A percentile compares a stretch with the other conserved stretches of the same genome.
These are phyloP conservation scores for Hansenula lynferdii DNA, from an alignment of 1,139 yeast species.

Conservation along the genomic window DNA sequence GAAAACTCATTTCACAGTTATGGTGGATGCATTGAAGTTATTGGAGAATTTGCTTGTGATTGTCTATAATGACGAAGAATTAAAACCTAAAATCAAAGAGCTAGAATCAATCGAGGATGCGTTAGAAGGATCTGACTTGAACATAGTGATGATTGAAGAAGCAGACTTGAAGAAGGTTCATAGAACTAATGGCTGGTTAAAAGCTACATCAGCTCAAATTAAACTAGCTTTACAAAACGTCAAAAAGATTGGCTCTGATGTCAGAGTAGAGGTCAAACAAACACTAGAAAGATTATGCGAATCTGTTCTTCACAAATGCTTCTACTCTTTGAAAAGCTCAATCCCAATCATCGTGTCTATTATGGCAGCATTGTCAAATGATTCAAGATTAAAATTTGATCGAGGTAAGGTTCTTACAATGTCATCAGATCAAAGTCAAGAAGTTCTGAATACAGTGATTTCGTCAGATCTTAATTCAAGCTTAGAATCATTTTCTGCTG, in stretches of 20 bases:
- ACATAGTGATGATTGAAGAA: slow-evolving; percentile 17
- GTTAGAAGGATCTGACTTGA: slow-evolving; percentile 12
- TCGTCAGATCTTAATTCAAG: slow-evolving; percentile 14
- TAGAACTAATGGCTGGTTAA: slow-evolving; percentile 57
- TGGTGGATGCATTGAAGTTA: slow-evolving; percentile 28
- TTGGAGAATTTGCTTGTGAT: slow-evolving; percentile 28
- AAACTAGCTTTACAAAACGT: slow-evolving; percentile 22
- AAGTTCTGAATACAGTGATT: slow-evolving; percentile 7
- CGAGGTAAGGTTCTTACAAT: slow-evolving; percentile 2
- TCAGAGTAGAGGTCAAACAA: slow-evolving; percentile 27
- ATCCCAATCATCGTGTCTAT: slow-evolving; percentile 25
- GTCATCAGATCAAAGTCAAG: slow-evolving; percentile 3
- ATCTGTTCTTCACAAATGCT: slow-evolving; percentile 26
- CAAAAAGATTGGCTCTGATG: slow-evolving; percentile 22
- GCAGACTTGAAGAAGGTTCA: slow-evolving; percentile 26
- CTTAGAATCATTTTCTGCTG: slow-evolving; percentile 17
- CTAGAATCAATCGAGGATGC: slow-evolving; percentile 11
- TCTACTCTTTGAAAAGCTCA: slow-evolving; percentile 30
- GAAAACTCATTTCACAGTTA: slow-evolving; percentile 36
- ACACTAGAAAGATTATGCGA: slow-evolving; percentile 28
- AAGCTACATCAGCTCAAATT: slow-evolving; percentile 59
- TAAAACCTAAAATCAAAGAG: slow-evolving; percentile 20
- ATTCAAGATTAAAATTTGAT: slow-evolving; percentile 7
- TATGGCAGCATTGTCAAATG: slow-evolving; percentile 13
- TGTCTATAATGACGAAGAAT: slow-evolving; percentile 39